Evolutionary conservation across 352 stramenopile genomes (phyloP), one percentile per base, ranked within the genome.

Genomic region (Phytophthora sojae): DNA sequence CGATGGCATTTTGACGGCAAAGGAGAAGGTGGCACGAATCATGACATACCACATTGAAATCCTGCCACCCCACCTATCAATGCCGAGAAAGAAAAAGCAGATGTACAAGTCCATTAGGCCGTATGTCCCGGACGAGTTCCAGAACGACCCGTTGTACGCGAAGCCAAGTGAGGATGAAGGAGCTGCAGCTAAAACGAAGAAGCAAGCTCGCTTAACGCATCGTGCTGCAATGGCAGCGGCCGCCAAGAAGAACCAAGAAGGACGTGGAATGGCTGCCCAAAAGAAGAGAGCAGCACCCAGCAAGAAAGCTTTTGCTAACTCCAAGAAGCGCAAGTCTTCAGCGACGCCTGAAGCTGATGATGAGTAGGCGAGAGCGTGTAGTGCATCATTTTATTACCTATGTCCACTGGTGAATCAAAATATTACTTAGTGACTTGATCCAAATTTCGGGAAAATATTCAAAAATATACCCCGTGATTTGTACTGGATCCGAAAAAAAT

Each of bases 121-220:
- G n/a, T 74, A 69, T n/a, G 47, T 69, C 1, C 60, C 55, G 7
- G 25, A 61, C 3, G 67, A 65, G 55, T 74, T 66, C 26, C 49
- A 57, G 15, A 32, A 60, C 26, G 53, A 76, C 54, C 15, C n/a
- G 1, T 19, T 67, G 19, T 73, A 73, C 58, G 57, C 65, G 23
- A 54, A 54, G 12, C 64, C 52, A 37, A 67, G 21, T 9, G 39
- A 49, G 2, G 15, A 67, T 8, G 42, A 73, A 60, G 42, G 45
- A 50, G 6, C 52, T 14, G 45, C 47, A n/a, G 50, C 64, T 5
- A 62, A 62, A 42, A 17, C 42, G 17, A 54, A 29, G 2, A 73
- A 67, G 32, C 50, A 63, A 47, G 39, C 58, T 29, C 64, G 51
- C 11, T 14, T 39, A 42, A 49, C 26, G 17, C 35, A 57, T 51